Base-by-base conservation (phyloP, 1,284 basidiomycete species). In the Rhizoctonia solani region DNA sequence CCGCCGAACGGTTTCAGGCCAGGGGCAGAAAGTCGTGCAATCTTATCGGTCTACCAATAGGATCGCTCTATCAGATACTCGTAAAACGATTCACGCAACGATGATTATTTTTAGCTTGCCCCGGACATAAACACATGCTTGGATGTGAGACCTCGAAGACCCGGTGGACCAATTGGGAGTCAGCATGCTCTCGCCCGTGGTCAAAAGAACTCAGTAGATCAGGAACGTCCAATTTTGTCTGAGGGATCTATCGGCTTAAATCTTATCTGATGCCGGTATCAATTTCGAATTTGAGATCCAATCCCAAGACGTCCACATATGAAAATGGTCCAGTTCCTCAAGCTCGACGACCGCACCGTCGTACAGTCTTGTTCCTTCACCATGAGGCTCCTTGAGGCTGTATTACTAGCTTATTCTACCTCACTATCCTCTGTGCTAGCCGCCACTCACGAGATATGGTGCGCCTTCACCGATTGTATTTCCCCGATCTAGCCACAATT, bases 361-460 rank as follows among this genome's bases (percentile, higher is more conserved):
- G 54, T 44, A 41, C 65, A 46, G 53, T 25, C 66, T 30, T 53
- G 52, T 54, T 47, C 56, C 37, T 14, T 29, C 42, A 25, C 30
- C 34, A 68, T 63, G 70, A 56, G 25, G 52, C 21, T 19, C 44
- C 47, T 67, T 23, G 39, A 21, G 21, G 41, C 37, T 16, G 27
- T 54, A 49, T 39, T 47, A 13, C 23, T 55, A 19, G 34, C 44
- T 46, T 9, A 14, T 9, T 19, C n/a, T 19, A 19, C 9, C 21
- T 9, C n/a, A 21, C n/a, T 46, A 11, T 11, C 41, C 25, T 32
- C 44, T 32, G 67, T 46, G 32, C 16, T 42, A 25, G 67, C 71
- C 30, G 69, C 61, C 37, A 50, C 59, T 30, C 54, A 70, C 37
- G 70, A 71, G 54, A 47, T 63, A 37, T 70, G 70, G 66, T 65